These are phyloP conservation scores for Sanghuangporus sanghuang DNA, from an alignment of 1,284 basidiomycete genomes.

Conservation along the genomic window DNA sequence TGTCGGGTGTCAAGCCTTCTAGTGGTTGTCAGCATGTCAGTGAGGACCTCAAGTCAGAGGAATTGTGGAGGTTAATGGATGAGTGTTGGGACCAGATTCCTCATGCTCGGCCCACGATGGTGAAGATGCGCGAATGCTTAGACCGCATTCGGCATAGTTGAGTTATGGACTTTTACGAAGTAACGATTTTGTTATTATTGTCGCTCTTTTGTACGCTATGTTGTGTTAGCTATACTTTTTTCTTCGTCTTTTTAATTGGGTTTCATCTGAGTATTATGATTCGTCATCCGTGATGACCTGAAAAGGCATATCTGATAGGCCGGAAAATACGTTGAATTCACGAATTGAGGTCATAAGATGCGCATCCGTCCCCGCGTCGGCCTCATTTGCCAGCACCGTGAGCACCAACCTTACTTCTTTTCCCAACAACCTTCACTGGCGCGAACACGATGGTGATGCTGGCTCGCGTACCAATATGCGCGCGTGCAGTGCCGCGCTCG, in stretches of 20 bases:
- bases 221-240: not conserved
- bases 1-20: slow-evolving; percentile 44
- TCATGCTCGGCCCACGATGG: slow-evolving; percentile 10
- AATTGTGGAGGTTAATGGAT: slow-evolving; percentile 37
- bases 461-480: slow-evolving; percentile 3
- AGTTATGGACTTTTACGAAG: not conserved
- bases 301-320: not conserved
- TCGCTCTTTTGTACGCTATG: not conserved
- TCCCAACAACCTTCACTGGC: not conserved
- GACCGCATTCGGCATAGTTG: not conserved
- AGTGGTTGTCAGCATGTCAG: slow-evolving; percentile 19
- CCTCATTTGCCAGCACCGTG: not conserved
- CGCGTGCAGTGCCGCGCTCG: not conserved
- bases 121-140: slow-evolving; percentile 5
- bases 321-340: not conserved
- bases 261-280: too few species aligned
- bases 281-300: not conserved
- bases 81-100: slow-evolving; percentile 36
- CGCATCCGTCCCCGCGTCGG: not conserved
- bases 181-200: not conserved
- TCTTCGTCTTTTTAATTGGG: too few species aligned
- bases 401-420: not conserved
- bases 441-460: slow-evolving; percentile 4
- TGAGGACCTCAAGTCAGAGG: slow-evolving; percentile 22
- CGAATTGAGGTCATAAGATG: not conserved